phyloP scores from a whole-genome alignment of 345 rosid species.

The Tarenaya hassleriana region DNA sequence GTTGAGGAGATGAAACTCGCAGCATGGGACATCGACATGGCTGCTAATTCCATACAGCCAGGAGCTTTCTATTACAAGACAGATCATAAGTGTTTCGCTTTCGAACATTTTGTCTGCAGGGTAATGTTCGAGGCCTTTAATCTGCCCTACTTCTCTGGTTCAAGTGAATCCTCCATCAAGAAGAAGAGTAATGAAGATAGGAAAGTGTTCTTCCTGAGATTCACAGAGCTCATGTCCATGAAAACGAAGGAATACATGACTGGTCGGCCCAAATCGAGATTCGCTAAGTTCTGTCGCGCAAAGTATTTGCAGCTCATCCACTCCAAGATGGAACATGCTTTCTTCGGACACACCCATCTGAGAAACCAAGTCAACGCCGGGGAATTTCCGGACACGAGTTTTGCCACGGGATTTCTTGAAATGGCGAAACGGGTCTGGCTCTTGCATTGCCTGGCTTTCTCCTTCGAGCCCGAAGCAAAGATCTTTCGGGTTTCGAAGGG shows the following conservation, averaged over 20 bases:
- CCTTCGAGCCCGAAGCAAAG: conserved; percentile 54
- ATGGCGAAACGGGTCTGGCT: conserved; percentile 89
- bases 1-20: conserved; percentile 63
- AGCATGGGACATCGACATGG: conserved; percentile 64
- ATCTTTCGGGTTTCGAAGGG: conserved; percentile 65
- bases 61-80: conserved; percentile 51
- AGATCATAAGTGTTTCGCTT: conserved; percentile 73
- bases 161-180: conserved; percentile 34
- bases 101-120: conserved; percentile 67
- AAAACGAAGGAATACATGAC: conserved; percentile 47
- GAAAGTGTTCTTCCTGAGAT: conserved; percentile 48
- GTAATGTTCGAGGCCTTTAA: conserved; percentile 59
- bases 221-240: conserved; percentile 51
- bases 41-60: conserved; percentile 54
- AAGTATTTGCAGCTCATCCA: conserved; percentile 70
- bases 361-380: conserved; percentile 45
- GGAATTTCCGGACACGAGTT: conserved; percentile 54
- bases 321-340: conserved; percentile 70
- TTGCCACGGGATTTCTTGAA: conserved; percentile 51
- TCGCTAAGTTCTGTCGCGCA: conserved; percentile 54
- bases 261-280: conserved; percentile 55
- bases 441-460: conserved; percentile 72
- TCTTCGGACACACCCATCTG: conserved; percentile 48
- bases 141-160: conserved; percentile 41
- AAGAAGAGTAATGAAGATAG: conserved; percentile 28